phyloP scores from a whole-genome alignment of 2,329 filamentous ascomycete genomes.

The Colletotrichum sp. region DNA sequence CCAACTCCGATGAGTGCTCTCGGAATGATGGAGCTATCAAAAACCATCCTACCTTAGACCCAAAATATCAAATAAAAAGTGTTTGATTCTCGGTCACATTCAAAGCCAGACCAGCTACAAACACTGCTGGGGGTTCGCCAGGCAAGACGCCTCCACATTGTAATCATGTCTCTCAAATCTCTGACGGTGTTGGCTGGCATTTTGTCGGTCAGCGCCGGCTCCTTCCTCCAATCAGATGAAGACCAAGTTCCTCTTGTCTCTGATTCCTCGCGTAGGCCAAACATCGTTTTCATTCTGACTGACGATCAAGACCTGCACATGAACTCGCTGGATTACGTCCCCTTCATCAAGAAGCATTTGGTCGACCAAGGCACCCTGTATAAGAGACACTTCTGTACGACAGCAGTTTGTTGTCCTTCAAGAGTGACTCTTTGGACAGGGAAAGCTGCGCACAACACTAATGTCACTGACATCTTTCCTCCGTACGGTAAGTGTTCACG shows the following conservation, averaged over 20 bases:
- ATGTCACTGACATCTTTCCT: conserved; percentile 62
- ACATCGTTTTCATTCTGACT: conserved; percentile 69
- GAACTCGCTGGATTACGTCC: conserved; percentile 64
- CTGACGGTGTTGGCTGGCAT: neutral
- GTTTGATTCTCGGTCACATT: neutral
- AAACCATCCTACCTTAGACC: neutral
- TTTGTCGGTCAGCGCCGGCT: neutral
- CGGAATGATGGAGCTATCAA: neutral
- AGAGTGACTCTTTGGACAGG: conserved; percentile 65
- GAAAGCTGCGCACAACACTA: conserved; percentile 73
- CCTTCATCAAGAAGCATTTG: conserved; percentile 57
- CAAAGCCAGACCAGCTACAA: neutral
- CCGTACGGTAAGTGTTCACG: conserved; percentile 33
- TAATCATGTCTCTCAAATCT: neutral
- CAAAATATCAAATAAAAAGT: neutral
- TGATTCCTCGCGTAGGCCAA: conserved; percentile 37
- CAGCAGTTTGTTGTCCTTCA: conserved; percentile 68
- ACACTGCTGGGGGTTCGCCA: neutral
- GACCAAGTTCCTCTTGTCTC: neutral
- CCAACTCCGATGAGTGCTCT: neutral
- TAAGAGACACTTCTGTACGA: conserved; percentile 66
- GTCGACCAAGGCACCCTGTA: conserved; percentile 62
- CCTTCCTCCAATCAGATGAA: neutral
- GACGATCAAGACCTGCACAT: conserved; percentile 70
- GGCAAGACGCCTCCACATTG: neutral